These are phyloP conservation scores for Clarkia xantiana DNA, from an alignment of 345 rosid species.

Conservation along the genomic window DNA sequence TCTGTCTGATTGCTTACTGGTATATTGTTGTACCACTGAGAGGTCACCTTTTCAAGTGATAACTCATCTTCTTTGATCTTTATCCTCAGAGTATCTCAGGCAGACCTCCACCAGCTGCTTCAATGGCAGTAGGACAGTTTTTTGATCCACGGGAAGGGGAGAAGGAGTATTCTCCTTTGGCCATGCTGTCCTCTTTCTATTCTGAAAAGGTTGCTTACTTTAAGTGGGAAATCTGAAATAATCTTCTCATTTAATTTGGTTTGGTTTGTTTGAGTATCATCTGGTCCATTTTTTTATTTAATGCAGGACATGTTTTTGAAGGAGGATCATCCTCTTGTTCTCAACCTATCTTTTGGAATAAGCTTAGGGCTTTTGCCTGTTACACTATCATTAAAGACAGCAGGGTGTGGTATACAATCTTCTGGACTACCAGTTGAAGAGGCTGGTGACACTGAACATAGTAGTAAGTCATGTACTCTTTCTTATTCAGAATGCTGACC, in stretches of 20 bases:
- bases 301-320: constrained; percentile 56
- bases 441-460: constrained; percentile 51
- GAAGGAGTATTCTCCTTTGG: constrained; percentile 43
- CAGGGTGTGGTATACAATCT: constrained; percentile 77
- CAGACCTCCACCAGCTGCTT: constrained; percentile 95
- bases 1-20: too few relatives aligned
- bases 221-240: constrained; percentile 8
- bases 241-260: constrained; percentile 6
- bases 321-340: constrained; percentile 89
- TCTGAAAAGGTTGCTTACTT: constrained; percentile 49
- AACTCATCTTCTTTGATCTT: constrained; percentile 10
- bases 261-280: constrained; percentile 13
- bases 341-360: constrained; percentile 58
- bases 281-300: constrained; percentile 12
- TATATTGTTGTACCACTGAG: too few relatives aligned
- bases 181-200: constrained; percentile 53
- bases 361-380: constrained; percentile 86
- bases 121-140: constrained; percentile 99
- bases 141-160: constrained; percentile 73
- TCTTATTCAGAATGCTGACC: not conserved
- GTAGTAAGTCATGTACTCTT: constrained; percentile 33
- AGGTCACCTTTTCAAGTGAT: not conserved
- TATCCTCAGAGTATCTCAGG: constrained; percentile 70
- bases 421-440: constrained; percentile 65
- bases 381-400: constrained; percentile 54